These are phyloP conservation scores for Coniochaeta sp. DNA, from an alignment of 2,329 filamentous ascomycete species.

Conservation along the genomic window DNA sequence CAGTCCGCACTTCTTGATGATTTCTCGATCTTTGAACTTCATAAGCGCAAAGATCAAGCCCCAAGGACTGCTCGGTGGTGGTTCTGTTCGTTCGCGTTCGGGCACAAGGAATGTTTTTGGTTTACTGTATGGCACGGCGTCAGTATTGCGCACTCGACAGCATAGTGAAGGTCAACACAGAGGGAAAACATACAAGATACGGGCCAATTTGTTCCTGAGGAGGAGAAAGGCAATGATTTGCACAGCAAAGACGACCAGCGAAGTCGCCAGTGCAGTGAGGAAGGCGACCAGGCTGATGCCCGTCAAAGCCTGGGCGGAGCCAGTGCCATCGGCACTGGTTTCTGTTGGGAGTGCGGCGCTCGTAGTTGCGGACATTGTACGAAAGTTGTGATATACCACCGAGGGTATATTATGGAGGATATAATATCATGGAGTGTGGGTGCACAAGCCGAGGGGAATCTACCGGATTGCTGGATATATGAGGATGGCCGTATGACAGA, in stretches of 20 bases:
- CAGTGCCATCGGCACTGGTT: constrained; percentile 3
- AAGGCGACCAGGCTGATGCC: constrained; percentile 48
- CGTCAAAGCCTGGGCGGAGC: constrained; percentile 19
- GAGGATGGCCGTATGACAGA: not conserved
- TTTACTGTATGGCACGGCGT: constrained; percentile 42
- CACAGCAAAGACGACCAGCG: constrained; percentile 54
- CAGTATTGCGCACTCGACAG: not conserved
- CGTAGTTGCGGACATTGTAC: not conserved
- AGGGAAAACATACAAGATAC: constrained; percentile 63
- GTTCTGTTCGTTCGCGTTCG: constrained; percentile 72
- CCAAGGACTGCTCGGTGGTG: constrained; percentile 53
- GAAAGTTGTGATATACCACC: not conserved
- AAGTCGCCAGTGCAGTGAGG: constrained; percentile 55
- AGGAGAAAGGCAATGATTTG: constrained; percentile 66
- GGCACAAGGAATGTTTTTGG: constrained; percentile 81
- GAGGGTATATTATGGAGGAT: not conserved
- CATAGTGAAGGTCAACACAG: not conserved
- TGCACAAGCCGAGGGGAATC: not conserved
- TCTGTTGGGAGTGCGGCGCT: constrained; percentile 3
- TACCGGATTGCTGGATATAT: not conserved
- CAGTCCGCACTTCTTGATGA: constrained; percentile 91
- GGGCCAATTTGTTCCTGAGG: constrained; percentile 67
- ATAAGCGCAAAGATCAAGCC: constrained; percentile 52
- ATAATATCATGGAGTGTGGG: not conserved
- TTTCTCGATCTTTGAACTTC: constrained; percentile 64